A percentile compares a stretch with the other conserved stretches of the same genome.
These are phyloP conservation scores for Aureobasidium melanogenum DNA, from an alignment of 2,329 filamentous ascomycete species.

Conservation along the genomic window DNA sequence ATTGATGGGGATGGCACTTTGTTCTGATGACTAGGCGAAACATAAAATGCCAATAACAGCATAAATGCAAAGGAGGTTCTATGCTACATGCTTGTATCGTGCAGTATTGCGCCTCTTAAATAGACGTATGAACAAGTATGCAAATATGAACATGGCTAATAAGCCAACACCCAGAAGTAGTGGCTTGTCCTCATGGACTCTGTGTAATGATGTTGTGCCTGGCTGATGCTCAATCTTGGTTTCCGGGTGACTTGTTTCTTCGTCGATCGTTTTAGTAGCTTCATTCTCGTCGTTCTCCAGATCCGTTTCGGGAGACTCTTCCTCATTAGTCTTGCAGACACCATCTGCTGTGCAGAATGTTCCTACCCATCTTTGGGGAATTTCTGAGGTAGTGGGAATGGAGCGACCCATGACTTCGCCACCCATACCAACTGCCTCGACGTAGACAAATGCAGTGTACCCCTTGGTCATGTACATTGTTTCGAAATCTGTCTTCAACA, in stretches of 20 bases:
- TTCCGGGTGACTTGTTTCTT: background rate
- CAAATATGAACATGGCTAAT: background rate
- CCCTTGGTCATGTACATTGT: slow-evolving; percentile 2
- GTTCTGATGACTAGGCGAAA: slow-evolving; percentile 27
- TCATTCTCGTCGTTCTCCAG: too few species aligned
- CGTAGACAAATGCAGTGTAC: background rate
- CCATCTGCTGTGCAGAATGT: background rate
- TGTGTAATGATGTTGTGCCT: background rate
- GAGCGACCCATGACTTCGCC: background rate
- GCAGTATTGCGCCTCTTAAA: background rate
- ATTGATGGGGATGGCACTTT: slow-evolving; percentile 33
- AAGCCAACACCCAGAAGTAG: background rate
- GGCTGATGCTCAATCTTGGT: background rate
- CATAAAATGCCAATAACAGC: too few species aligned
- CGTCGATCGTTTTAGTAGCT: too few species aligned
- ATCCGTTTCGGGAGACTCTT: background rate
- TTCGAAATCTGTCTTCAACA: slow-evolving; percentile 11
- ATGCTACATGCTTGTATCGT: background rate
- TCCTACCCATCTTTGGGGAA: background rate
- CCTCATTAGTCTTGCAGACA: background rate
- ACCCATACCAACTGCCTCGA: background rate
- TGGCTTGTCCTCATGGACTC: background rate
- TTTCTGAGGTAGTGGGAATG: background rate
- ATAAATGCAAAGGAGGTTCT: background rate
- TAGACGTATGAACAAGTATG: background rate